These are phyloP conservation scores for Phylloporus arenicola DNA, from an alignment of 768 basidiomycete species.

Conservation along the genomic window DNA sequence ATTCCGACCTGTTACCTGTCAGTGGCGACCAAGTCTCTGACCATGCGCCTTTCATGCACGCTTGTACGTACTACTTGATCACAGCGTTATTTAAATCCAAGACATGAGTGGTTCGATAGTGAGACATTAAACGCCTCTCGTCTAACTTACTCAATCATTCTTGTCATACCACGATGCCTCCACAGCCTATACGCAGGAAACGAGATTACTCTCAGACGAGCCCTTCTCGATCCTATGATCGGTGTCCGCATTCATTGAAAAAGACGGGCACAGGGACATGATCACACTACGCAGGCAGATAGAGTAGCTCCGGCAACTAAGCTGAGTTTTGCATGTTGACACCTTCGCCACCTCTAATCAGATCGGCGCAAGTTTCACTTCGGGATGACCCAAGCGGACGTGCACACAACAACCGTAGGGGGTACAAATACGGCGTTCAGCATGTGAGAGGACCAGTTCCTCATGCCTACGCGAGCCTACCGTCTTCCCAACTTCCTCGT, in stretches of 20 bases:
- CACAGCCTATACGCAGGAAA: background rate
- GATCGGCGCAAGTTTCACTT: constrained; percentile 15
- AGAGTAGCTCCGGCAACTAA: background rate
- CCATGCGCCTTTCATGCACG: no score
- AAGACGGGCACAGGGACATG: background rate
- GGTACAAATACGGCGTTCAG: constrained; percentile 14
- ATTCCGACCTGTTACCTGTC: no score
- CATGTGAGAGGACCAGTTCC: background rate
- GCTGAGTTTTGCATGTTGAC: background rate
- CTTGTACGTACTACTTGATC: background rate
- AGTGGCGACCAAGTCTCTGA: background rate
- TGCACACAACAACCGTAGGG: background rate
- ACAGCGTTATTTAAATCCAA: background rate
- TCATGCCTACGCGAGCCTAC: constrained; percentile 18
- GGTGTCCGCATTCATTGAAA: background rate
- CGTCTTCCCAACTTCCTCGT: constrained; percentile 23
- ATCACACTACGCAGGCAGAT: background rate
- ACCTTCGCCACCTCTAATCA: constrained; percentile 3
- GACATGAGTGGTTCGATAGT: background rate
- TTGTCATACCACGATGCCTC: background rate
- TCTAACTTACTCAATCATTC: background rate
- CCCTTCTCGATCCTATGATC: background rate
- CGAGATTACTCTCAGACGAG: background rate
- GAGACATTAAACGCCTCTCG: constrained; percentile 3
- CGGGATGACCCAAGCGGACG: constrained; percentile 1